A percentile compares a stretch with the other conserved stretches of the same genome.
Evolutionary conservation across 1,139 yeast genomes (phyloP).

Genomic region (Ogataea hybrid): DNA sequence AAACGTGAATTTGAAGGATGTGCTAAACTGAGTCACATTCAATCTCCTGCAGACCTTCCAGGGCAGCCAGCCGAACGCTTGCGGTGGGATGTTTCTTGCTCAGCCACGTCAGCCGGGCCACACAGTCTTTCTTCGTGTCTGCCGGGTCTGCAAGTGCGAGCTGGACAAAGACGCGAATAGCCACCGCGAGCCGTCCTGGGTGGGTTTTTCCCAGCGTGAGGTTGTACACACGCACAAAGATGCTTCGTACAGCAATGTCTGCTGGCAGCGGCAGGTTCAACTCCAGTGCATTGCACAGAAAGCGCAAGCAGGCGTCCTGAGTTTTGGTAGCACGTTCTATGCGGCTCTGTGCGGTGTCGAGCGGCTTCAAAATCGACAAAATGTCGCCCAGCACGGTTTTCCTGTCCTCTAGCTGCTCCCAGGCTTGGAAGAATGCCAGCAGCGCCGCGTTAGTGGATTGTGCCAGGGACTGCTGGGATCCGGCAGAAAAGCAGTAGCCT

Average conservation of each 20-base stretch:
- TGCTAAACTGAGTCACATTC: constrained; percentile 31
- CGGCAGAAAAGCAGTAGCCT: constrained; percentile 58
- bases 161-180: constrained; percentile 17
- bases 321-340: constrained; percentile 20
- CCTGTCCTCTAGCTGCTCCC: constrained; percentile 20
- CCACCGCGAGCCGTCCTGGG: constrained; percentile 26
- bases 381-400: constrained; percentile 25
- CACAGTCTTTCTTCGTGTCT: constrained; percentile 14
- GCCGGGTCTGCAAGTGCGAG: constrained; percentile 16
- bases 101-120: constrained; percentile 23
- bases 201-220: constrained; percentile 49
- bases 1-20: constrained; percentile 64
- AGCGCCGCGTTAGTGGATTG: constrained; percentile 46
- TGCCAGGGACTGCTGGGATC: constrained; percentile 57
- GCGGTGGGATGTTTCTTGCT: constrained; percentile 23
- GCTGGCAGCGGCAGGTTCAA: constrained; percentile 35
- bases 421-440: constrained; percentile 36
- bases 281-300: constrained; percentile 43
- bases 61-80: constrained; percentile 16
- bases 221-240: constrained; percentile 56
- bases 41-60: constrained; percentile 20
- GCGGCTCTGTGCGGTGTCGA: background rate
- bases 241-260: constrained; percentile 38
- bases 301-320: constrained; percentile 31
- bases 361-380: constrained; percentile 15